These are phyloP conservation scores for Candida namnaoensis DNA, from an alignment of 805 yeast species.

Conservation along the genomic window DNA sequence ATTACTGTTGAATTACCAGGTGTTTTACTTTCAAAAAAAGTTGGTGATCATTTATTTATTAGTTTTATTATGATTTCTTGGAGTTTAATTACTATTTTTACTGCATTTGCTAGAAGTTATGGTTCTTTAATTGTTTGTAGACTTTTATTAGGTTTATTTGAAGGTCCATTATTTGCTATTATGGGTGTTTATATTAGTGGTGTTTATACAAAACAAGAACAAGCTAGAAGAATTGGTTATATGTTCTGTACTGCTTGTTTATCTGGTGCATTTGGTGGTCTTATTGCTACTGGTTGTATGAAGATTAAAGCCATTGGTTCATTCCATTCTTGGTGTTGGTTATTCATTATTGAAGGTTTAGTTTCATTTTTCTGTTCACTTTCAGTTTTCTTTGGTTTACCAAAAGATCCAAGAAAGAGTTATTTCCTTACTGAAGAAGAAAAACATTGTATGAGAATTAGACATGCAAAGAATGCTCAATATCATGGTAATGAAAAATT, in stretches of 20 bases:
- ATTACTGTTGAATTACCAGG: constrained; percentile 8
- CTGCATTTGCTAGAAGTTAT: constrained; percentile 32
- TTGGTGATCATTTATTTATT: neutral
- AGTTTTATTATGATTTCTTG: constrained; percentile 1
- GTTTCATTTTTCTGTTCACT: constrained; percentile 29
- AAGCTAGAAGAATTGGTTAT: constrained; percentile 34
- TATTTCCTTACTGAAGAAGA: constrained; percentile 34
- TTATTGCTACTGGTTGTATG: constrained; percentile 37
- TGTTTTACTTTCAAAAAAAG: no score
- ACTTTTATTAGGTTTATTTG: constrained; percentile 42
- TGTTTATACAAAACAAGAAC: constrained; percentile 38
- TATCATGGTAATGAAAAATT: constrained; percentile 21
- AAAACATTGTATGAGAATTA: constrained; percentile 22
- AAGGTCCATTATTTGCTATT: constrained; percentile 43
- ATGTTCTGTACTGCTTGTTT: constrained; percentile 32
- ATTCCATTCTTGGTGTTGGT: constrained; percentile 40
- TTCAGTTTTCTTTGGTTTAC: constrained; percentile 23
- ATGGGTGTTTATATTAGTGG: constrained; percentile 37
- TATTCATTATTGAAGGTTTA: constrained; percentile 42
- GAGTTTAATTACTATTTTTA: constrained; percentile 22
- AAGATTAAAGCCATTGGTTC: constrained; percentile 25
- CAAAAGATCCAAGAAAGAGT: constrained; percentile 28
- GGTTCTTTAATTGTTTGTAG: constrained; percentile 36
- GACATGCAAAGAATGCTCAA: constrained; percentile 19
- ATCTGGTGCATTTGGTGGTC: constrained; percentile 51